Evolutionary conservation across 257 asterid species (phyloP).

Genomic region (Solanum medicagineum): DNA sequence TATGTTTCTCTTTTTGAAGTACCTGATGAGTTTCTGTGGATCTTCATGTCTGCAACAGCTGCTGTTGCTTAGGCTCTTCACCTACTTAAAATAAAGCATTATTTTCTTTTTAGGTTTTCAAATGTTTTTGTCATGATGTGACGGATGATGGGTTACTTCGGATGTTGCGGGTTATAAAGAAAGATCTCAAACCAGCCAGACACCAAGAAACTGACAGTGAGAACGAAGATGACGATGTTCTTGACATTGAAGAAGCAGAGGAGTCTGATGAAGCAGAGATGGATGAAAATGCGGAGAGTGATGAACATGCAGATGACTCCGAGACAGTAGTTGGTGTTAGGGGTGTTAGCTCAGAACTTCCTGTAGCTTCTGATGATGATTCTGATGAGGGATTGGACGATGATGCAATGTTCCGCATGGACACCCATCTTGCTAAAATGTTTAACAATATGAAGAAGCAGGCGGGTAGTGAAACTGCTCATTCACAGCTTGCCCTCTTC

Average conservation of each 20-base stretch:
- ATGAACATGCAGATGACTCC: conserved; percentile 71
- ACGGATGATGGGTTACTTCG: conserved; percentile 77
- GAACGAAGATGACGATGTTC: conserved; percentile 47
- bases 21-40: not conserved
- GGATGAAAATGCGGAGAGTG: conserved; percentile 66
- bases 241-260: conserved; percentile 76
- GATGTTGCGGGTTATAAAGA: conserved; percentile 79
- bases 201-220: conserved; percentile 52
- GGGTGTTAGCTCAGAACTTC: conserved; percentile 29
- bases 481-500: conserved; percentile 92
- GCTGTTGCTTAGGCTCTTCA: not conserved
- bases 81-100: not conserved
- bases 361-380: conserved; percentile 68
- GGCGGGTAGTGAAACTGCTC: conserved; percentile 88
- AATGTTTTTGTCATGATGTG: conserved; percentile 46
- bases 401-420: conserved; percentile 92
- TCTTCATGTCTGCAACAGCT: not conserved
- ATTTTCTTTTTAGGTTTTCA: conserved; percentile 59
- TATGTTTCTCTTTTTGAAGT: not conserved
- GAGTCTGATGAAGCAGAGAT: conserved; percentile 83
- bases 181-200: conserved; percentile 86
- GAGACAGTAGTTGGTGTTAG: conserved; percentile 49
- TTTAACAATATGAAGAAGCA: conserved; percentile 70
- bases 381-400: conserved; percentile 94
- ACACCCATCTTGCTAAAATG: conserved; percentile 51